Evolutionary conservation across 2,329 filamentous ascomycete species (phyloP).

Genomic region (Pyrenophora graminea): DNA sequence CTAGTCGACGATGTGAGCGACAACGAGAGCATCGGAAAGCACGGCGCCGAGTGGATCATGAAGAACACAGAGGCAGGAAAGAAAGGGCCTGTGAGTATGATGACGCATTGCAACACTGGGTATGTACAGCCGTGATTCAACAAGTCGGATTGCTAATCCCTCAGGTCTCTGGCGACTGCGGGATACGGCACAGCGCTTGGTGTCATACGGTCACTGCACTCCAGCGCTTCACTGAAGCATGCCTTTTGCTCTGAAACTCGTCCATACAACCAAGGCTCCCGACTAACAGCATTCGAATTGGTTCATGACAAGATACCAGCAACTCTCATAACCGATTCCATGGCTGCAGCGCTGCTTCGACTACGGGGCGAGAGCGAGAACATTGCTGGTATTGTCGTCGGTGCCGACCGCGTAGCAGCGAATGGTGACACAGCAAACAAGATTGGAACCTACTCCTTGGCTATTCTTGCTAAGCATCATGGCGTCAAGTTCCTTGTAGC

Average conservation of each 20-base stretch:
- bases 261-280: constrained; percentile 96
- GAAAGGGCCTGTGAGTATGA: constrained; percentile 69
- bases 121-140: constrained; percentile 41
- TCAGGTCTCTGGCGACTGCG: constrained; percentile 85
- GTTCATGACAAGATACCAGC: constrained; percentile 89
- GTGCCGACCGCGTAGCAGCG: constrained; percentile 90
- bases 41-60: constrained; percentile 83
- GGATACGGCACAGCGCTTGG: constrained; percentile 97
- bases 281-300: constrained; percentile 94
- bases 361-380: constrained; percentile 63
- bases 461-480: constrained; percentile 86
- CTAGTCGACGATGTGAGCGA: constrained; percentile 83
- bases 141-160: constrained; percentile 22
- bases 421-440: constrained; percentile 99
- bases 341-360: constrained; percentile 86
- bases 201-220: constrained; percentile 82
- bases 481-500: constrained; percentile 94
- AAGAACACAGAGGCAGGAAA: constrained; percentile 58
- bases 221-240: constrained; percentile 68
- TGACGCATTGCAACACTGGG: constrained; percentile 99
- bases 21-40: constrained; percentile 81
- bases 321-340: constrained; percentile 92
- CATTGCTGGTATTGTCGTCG: constrained; percentile 87
- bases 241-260: constrained; percentile 97
- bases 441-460: constrained; percentile 91